Conservation (phyloP, 768 basidiomycete species). For the Suillus brevipes region DNA sequence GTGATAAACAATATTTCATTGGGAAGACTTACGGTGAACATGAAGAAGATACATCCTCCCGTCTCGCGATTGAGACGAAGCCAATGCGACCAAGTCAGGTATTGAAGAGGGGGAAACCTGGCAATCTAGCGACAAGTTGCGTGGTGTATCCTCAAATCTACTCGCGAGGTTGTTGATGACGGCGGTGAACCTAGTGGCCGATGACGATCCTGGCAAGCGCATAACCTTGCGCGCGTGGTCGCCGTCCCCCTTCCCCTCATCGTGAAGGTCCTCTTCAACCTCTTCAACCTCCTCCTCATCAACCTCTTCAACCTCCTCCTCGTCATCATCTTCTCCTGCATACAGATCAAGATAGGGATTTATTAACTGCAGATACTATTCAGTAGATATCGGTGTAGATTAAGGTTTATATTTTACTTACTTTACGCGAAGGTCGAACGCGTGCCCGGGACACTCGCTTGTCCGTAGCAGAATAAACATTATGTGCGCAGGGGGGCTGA, state of each 20-base stretch:
- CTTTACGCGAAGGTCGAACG: not conserved
- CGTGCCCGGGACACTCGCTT: not conserved
- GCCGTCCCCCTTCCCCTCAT: no score
- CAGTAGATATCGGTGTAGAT: not conserved
- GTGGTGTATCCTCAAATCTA: not conserved
- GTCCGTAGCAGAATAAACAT: not conserved
- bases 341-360: not conserved
- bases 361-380: not conserved
- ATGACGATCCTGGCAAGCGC: not conserved
- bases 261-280: no score
- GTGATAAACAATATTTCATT: not conserved
- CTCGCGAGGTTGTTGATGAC: not conserved
- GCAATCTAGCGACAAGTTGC: not conserved
- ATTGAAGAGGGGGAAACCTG: not conserved
- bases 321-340: not conserved
- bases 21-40: not conserved
- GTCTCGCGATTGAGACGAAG: not conserved
- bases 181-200: not conserved
- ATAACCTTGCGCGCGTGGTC: not conserved
- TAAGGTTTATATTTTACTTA: not conserved
- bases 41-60: not conserved
- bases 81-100: not conserved
- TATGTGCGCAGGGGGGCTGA: not conserved
- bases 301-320: not conserved
- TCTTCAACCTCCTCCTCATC: not conserved